Evolutionary conservation across 805 yeast species (phyloP).

Genomic region (Wickerhamomyces mucosus): DNA sequence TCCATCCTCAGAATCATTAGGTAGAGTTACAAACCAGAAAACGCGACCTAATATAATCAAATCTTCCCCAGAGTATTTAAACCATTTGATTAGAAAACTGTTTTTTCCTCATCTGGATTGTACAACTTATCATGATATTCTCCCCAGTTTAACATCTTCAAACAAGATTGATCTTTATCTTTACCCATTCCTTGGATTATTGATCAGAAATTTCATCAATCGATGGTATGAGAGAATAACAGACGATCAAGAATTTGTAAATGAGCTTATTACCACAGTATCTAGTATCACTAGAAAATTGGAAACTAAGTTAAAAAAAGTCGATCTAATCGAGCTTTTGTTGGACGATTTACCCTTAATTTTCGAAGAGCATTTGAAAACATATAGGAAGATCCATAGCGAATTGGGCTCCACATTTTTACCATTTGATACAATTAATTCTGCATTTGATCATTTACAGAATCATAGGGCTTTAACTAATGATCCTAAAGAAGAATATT

Average conservation of each 20-base stretch:
- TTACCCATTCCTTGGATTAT: conserved; percentile 35
- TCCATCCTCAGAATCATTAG: no score
- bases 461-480: conserved; percentile 26
- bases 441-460: conserved; percentile 24
- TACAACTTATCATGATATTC: conserved; percentile 13
- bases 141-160: conserved; percentile 32
- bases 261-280: conserved; percentile 29
- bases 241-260: conserved; percentile 31
- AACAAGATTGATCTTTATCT: conserved; percentile 33
- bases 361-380: conserved; percentile 27
- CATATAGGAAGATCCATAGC: conserved; percentile 19
- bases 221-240: conserved; percentile 36
- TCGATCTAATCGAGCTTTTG: conserved; percentile 28
- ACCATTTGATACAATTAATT: conserved; percentile 23
- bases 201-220: conserved; percentile 36
- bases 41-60: conserved; percentile 5
- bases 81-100: conserved; percentile 18
- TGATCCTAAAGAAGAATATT: conserved; percentile 17
- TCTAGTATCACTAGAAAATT: conserved; percentile 32
- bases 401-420: conserved; percentile 23
- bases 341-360: conserved; percentile 37
- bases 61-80: conserved; percentile 19
- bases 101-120: conserved; percentile 16
- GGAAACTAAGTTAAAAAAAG: conserved; percentile 22
- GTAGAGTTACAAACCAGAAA: background rate